Percentiles rank a stretch among this genome's conserved stretches.
Conservation (phyloP, 768 basidiomycete species). For the Boletus barrowsii region DNA sequence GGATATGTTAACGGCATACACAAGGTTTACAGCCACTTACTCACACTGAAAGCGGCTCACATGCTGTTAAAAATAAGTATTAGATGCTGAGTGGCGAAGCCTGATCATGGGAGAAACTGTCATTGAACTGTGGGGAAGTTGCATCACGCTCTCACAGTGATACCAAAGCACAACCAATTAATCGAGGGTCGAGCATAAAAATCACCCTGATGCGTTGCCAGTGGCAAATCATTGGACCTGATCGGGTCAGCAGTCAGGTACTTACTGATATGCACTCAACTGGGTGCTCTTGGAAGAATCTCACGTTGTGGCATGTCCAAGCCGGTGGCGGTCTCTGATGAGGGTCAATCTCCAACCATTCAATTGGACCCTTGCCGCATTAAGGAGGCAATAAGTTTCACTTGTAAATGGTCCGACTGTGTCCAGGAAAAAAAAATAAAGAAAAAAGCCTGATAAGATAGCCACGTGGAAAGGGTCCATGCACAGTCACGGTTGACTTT, state of each 20-base stretch:
- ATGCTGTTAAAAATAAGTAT: neutral
- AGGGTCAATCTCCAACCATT: no score
- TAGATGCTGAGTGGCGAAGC: neutral
- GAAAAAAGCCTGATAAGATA: no score
- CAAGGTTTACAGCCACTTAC: neutral
- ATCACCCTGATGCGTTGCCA: neutral
- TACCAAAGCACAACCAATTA: neutral
- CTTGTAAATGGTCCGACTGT: no score
- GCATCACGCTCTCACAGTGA: neutral
- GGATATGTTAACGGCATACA: slow-evolving; percentile 1
- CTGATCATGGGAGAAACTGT: slow-evolving; percentile 1
- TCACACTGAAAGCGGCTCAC: neutral
- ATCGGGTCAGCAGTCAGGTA: no score
- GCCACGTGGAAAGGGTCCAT: no score
- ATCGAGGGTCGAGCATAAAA: neutral
- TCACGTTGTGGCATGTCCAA: no score
- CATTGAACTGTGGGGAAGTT: neutral
- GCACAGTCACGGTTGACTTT: no score
- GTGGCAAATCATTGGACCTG: neutral
- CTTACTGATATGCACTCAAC: no score
- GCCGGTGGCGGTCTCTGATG: no score
- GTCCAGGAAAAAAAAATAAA: neutral
- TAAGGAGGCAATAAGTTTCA: no score
- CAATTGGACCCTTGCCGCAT: no score
- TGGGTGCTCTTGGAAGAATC: no score